Evolutionary conservation across 164 flowering plant species (phyloP).

Genomic region (Magnolia sinica): DNA sequence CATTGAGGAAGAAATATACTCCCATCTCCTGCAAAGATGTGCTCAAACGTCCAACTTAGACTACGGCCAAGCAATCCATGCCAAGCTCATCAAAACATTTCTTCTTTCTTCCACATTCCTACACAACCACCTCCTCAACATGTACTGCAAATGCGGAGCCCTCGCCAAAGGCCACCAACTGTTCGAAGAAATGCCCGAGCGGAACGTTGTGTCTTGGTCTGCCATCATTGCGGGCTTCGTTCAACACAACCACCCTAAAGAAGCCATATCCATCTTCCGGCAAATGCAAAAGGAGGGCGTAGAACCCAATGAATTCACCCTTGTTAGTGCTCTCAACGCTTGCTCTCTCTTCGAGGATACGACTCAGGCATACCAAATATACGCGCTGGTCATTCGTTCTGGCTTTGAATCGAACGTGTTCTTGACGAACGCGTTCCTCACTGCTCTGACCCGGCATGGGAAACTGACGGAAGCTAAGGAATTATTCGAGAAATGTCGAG

Average conservation of each 20-base stretch:
- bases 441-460: constrained; percentile 49
- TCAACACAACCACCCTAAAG: constrained; percentile 30
- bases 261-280: constrained; percentile 37
- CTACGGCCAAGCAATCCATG: constrained; percentile 36
- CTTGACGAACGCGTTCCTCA: constrained; percentile 54
- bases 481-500: constrained; percentile 36
- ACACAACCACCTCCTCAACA: constrained; percentile 54
- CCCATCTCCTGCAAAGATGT: constrained; percentile 6
- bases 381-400: constrained; percentile 31
- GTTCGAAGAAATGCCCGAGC: constrained; percentile 63
- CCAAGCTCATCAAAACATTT: constrained; percentile 37
- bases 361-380: constrained; percentile 36
- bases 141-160: constrained; percentile 52
- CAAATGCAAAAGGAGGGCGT: constrained; percentile 38
- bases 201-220: constrained; percentile 74
- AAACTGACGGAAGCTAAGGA: constrained; percentile 39
- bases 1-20: constrained; percentile 18
- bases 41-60: constrained; percentile 1
- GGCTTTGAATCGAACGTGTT: constrained; percentile 59
- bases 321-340: constrained; percentile 60
- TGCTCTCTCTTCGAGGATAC: constrained; percentile 35
- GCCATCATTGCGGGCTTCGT: constrained; percentile 53
- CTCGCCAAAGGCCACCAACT: constrained; percentile 27
- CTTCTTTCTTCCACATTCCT: constrained; percentile 37
- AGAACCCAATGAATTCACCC: constrained; percentile 53